A percentile compares a stretch with the other conserved stretches of the same genome.
phyloP scores from a whole-genome alignment of 495 filamentous ascomycete genomes.

The Friedmanniomyces endolithicus region DNA sequence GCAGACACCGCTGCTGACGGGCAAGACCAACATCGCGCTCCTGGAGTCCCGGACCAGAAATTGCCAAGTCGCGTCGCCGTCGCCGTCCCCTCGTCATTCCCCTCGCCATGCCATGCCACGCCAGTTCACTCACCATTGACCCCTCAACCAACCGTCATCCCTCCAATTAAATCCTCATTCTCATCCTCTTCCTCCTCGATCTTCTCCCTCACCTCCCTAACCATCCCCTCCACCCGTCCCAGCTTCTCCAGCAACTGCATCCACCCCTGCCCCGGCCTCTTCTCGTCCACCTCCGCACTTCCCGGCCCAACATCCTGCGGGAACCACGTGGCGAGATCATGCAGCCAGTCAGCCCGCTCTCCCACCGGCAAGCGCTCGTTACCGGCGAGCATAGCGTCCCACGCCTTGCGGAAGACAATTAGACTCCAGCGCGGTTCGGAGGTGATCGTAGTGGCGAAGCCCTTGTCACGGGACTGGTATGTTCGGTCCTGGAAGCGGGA shows the following conservation, averaged over 20 bases:
- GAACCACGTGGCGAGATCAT: slow-evolving; percentile 15
- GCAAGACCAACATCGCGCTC: no score
- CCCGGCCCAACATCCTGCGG: slow-evolving; percentile 5
- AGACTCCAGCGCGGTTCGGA: slow-evolving; percentile 23
- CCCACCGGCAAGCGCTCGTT: slow-evolving; percentile 19
- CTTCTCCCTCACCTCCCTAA: slow-evolving; percentile 3
- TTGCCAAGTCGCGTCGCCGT: no score
- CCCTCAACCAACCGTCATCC: slow-evolving; percentile 10
- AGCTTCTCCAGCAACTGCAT: slow-evolving; percentile 18
- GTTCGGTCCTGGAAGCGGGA: slow-evolving; percentile 11
- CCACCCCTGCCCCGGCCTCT: slow-evolving; percentile 1
- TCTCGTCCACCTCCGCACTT: neutral
- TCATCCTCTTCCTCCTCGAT: neutral
- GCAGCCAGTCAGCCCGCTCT: slow-evolving; percentile 4
- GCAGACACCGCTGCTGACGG: no score
- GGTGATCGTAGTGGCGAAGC: neutral
- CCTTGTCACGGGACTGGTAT: neutral
- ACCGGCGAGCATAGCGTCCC: slow-evolving; percentile 12
- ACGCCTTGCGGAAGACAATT: slow-evolving; percentile 11
- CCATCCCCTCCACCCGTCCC: slow-evolving; percentile 4
- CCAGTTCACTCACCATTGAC: neutral
- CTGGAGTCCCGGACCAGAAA: no score
- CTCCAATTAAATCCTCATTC: neutral
- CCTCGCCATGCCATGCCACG: no score
- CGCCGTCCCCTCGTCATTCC: no score